These are phyloP conservation scores for Nannizziopsis barbatae DNA, from an alignment of 2,329 filamentous ascomycete genomes.

Conservation along the genomic window DNA sequence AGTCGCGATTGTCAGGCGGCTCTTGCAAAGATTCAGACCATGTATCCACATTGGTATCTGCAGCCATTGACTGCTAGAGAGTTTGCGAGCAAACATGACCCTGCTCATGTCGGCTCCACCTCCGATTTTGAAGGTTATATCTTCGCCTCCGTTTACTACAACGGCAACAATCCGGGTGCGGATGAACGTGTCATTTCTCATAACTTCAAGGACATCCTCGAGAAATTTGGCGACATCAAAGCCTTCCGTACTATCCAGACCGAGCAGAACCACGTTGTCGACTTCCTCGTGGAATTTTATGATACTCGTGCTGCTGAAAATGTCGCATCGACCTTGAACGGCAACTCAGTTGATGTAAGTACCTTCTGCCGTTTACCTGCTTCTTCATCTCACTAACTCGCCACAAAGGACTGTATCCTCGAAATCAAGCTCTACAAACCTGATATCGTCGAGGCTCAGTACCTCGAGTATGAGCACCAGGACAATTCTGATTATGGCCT, in stretches of 20 bases:
- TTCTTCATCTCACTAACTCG: slow-evolving; percentile 4
- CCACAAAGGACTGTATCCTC: slow-evolving; percentile 22
- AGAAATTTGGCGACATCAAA: slow-evolving; percentile 32
- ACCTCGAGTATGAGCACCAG: slow-evolving; percentile 14
- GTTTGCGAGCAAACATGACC: slow-evolving; percentile 32
- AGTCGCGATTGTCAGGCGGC: slow-evolving; percentile 48
- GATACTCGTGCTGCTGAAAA: slow-evolving; percentile 29
- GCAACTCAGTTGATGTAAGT: slow-evolving; percentile 28
- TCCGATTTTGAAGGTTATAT: slow-evolving; percentile 48
- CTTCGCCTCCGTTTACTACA: slow-evolving; percentile 40
- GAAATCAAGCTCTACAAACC: slow-evolving; percentile 25
- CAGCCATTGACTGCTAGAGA: slow-evolving; percentile 38
- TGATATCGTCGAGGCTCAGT: slow-evolving; percentile 19
- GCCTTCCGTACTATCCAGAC: slow-evolving; percentile 23
- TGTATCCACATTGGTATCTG: slow-evolving; percentile 39
- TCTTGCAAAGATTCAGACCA: slow-evolving; percentile 37
- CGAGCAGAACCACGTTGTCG: slow-evolving; percentile 23
- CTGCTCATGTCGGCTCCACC: slow-evolving; percentile 19
- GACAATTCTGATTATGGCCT: slow-evolving; percentile 16
- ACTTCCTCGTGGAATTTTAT: slow-evolving; percentile 33
- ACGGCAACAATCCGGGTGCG: slow-evolving; percentile 21
- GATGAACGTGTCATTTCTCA: slow-evolving; percentile 35
- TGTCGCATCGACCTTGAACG: slow-evolving; percentile 27
- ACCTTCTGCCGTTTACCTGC: not conserved
- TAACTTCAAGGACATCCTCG: slow-evolving; percentile 34